Evolutionary conservation across 306 rosid species (phyloP).

Genomic region (Citrullus colocynthis): DNA sequence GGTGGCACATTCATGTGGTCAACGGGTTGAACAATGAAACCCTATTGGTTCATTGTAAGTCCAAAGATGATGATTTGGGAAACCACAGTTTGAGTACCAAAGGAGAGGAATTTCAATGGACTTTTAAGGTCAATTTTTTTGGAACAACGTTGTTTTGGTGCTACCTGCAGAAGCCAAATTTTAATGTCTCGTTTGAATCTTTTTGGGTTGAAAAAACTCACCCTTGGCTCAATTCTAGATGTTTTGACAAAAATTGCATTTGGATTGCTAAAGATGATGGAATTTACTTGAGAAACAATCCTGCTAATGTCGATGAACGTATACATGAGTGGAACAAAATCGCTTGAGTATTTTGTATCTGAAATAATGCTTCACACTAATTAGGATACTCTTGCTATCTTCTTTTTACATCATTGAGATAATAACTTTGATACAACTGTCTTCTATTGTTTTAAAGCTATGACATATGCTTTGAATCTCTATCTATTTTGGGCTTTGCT

Average conservation of each 20-base stretch:
- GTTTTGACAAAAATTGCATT: neutral
- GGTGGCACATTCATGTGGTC: neutral
- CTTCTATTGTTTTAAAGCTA: too few relatives aligned
- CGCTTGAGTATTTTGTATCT: neutral
- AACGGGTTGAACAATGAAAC: neutral
- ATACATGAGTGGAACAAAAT: neutral
- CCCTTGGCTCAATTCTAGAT: neutral
- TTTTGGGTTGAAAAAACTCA: neutral
- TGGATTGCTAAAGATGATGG: conserved; percentile 18
- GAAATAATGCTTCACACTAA: neutral
- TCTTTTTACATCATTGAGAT: too few relatives aligned
- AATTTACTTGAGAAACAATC: neutral
- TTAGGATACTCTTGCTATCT: neutral
- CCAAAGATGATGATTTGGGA: conserved; percentile 12
- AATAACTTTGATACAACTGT: too few relatives aligned
- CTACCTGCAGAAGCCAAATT: neutral
- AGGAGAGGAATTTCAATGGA: neutral
- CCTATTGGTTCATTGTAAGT: conserved; percentile 1
- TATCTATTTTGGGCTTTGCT: too few relatives aligned
- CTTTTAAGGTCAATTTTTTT: neutral
- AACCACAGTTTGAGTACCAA: neutral
- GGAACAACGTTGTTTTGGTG: conserved; percentile 11
- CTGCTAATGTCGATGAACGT: neutral
- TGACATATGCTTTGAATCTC: too few relatives aligned
- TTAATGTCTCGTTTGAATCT: neutral